Conservation (phyloP, 164 flowering plant species). For the Magnolia sinica region DNA sequence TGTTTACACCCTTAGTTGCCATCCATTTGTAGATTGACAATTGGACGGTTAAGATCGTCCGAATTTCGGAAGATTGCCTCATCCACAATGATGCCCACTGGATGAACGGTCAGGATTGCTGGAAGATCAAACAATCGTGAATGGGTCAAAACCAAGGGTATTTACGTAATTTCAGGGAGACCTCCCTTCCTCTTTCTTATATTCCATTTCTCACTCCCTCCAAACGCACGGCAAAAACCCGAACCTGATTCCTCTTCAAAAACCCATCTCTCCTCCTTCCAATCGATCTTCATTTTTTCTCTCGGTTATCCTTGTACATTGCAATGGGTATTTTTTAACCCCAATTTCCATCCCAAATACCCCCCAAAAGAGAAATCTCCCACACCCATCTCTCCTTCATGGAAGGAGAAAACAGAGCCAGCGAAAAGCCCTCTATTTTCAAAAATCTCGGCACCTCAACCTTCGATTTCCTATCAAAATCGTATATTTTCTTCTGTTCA, state of each 20-base stretch:
- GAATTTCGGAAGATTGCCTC: neutral
- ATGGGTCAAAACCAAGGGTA: neutral
- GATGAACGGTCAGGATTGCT: neutral
- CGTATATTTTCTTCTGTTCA: neutral
- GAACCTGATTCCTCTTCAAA: neutral
- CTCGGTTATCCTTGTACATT: neutral
- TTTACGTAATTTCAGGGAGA: neutral
- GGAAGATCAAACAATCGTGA: neutral
- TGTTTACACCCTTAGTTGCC: too few species aligned
- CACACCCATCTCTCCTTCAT: neutral
- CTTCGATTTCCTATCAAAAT: neutral
- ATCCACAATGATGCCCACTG: neutral
- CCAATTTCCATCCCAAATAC: neutral
- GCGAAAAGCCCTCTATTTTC: neutral
- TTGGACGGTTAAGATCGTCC: too few species aligned
- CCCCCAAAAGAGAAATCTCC: neutral
- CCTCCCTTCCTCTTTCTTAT: neutral
- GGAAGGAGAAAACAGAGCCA: neutral
- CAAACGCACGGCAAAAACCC: constrained; percentile 4
- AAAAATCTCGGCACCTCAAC: neutral
- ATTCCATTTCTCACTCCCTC: neutral
- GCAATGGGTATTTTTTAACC: constrained; percentile 2
- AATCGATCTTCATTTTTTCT: neutral
- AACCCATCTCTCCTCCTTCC: neutral
- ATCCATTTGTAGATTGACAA: too few species aligned